Base-by-base conservation (phyloP, 1,284 basidiomycete genomes). In the Ceratobasidium papillatum region DNA sequence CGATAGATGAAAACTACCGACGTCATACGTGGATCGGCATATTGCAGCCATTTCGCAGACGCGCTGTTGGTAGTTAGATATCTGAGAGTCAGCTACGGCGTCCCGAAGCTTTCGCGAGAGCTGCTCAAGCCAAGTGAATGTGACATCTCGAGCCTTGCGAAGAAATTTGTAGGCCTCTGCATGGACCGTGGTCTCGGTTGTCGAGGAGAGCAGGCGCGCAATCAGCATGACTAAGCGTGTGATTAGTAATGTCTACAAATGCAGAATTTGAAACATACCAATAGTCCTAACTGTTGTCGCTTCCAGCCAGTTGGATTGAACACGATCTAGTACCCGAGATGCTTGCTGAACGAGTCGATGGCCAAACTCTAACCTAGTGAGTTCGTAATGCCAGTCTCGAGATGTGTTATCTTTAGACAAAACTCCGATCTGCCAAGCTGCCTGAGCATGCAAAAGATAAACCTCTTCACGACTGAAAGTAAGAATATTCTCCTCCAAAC, bases 401-500 rank as follows among this genome's bases (percentile, higher is more conserved):
- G 34, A 25, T 32, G 69, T 38, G n/a, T 56, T 56, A 71, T 56
- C 65, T 30, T 36, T 43, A 7, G 25, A 11, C 9, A 73, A 22
- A 30, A 73, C 62, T 8, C 76, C 76, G 25, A 77, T 73, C 51
- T 77, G 75, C 73, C 74, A 75, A 7, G 80, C 81, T 22, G 85
- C 81, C 66, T 86, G 86, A 17, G 78, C 78, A 1, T 86, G 25
- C 1, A 88, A 78, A 0, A 80, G 61, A 72, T 84, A 80, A 0
- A 87, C 85, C 30, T 83, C 84, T 3, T 81, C 78, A 1, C 79
- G 76, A 34, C 79, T 77, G 66, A 87, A 84, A 0, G 80, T 82
- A 41, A 88, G 77, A 1, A 76, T 76, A 43, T 81, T 80, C 14
- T 81, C 80, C 12, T 80, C 79, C 17, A 87, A 74, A 75, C 85